Conservation (phyloP, 164 flowering plant species). For the Akebia trifoliata region DNA sequence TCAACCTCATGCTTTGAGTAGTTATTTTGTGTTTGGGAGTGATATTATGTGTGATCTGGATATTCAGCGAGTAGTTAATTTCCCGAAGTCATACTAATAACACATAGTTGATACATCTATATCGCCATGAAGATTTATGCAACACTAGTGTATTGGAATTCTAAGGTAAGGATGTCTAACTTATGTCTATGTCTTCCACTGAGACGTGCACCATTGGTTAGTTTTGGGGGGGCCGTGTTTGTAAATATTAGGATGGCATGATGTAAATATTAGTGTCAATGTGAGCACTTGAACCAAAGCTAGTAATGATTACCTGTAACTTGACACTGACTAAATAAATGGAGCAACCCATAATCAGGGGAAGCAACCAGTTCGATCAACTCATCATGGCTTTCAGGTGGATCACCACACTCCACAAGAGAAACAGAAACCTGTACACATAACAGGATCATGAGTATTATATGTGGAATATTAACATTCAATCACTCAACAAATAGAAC, state of each 20-base stretch:
- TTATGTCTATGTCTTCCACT: no score
- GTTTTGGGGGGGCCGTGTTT: no score
- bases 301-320: slow-evolving; percentile 54
- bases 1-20: no score
- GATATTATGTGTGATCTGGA: no score
- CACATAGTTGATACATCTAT: not conserved
- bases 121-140: no score
- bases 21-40: no score
- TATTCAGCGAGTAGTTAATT: no score
- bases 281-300: not conserved
- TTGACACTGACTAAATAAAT: slow-evolving; percentile 88
- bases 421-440: slow-evolving; percentile 75
- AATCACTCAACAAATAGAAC: not conserved
- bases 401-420: slow-evolving; percentile 53
- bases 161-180: no score
- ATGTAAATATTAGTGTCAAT: not conserved
- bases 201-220: no score
- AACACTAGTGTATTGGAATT: no score
- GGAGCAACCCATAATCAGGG: slow-evolving; percentile 55
- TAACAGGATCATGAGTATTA: not conserved
- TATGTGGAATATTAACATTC: not conserved
- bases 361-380: slow-evolving; percentile 71
- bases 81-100: no score
- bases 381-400: slow-evolving; percentile 61
- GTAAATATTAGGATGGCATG: not conserved